A percentile compares a stretch with the other conserved stretches of the same genome.
Conservation (phyloP, 148 eudicot species). For the Bassia scoparia region DNA sequence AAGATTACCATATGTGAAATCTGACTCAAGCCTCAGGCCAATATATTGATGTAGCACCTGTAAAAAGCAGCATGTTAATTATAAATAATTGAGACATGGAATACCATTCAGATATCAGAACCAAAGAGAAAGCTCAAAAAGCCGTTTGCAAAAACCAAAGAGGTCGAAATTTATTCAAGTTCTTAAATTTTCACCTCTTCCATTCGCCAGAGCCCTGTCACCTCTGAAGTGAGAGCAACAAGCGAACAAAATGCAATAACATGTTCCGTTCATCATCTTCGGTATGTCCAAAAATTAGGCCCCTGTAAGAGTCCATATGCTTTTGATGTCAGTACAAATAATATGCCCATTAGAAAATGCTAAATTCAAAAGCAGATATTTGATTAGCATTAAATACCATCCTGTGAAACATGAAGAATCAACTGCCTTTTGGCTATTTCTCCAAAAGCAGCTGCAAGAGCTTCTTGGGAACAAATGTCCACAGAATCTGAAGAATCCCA, state of each 20-base stretch:
- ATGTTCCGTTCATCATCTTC: slow-evolving; percentile 41
- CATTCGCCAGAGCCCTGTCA: slow-evolving; percentile 83
- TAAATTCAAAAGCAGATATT: neutral
- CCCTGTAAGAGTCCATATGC: slow-evolving; percentile 51
- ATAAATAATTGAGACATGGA: neutral
- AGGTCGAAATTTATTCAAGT: slow-evolving; percentile 1
- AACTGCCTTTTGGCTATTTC: slow-evolving; percentile 55
- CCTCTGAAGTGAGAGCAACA: slow-evolving; percentile 71
- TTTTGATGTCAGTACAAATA: slow-evolving; percentile 9
- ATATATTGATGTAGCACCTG: slow-evolving; percentile 69
- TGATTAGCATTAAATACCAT: slow-evolving; percentile 23
- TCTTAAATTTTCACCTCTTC: slow-evolving; percentile 56
- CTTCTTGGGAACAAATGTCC: slow-evolving; percentile 66
- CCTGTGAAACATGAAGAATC: slow-evolving; percentile 62
- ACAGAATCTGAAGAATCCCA: slow-evolving; percentile 55
- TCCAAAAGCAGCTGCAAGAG: slow-evolving; percentile 72
- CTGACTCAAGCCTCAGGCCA: slow-evolving; percentile 91
- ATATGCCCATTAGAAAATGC: slow-evolving; percentile 8
- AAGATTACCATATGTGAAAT: slow-evolving; percentile 67
- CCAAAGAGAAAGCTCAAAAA: slow-evolving; percentile 3
- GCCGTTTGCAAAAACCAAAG: neutral
- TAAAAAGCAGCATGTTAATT: slow-evolving; percentile 8
- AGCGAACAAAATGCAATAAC: slow-evolving; percentile 65
- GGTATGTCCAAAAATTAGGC: slow-evolving; percentile 47
- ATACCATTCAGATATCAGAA: no score